These are phyloP conservation scores for Spergularia bocconei DNA, from an alignment of 148 eudicot species.

Conservation along the genomic window DNA sequence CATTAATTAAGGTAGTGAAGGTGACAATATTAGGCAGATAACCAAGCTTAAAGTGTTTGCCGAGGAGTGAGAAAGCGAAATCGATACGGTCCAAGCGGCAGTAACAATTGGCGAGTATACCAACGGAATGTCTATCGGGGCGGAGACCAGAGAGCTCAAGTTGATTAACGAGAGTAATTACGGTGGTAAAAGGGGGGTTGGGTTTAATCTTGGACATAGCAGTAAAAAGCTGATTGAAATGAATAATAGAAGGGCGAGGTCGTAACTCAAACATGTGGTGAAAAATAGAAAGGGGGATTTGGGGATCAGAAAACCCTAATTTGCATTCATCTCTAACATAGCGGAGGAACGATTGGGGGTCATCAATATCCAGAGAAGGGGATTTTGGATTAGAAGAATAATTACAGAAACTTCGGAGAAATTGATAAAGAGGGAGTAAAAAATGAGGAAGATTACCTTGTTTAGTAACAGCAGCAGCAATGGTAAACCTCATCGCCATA, in stretches of 20 bases:
- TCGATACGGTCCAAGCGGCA: constrained; percentile 16
- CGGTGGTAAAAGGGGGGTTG: neutral
- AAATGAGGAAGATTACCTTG: no score
- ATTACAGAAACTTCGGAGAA: no score
- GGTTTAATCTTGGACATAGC: constrained; percentile 7
- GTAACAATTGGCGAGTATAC: constrained; percentile 14
- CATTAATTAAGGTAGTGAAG: neutral
- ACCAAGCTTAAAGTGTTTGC: constrained; percentile 17
- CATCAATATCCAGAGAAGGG: neutral
- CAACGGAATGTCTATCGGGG: neutral
- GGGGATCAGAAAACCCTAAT: constrained; percentile 10
- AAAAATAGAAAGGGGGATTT: neutral
- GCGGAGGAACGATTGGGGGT: neutral
- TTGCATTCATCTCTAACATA: constrained; percentile 7
- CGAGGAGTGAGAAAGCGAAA: constrained; percentile 12
- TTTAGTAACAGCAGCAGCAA: no score
- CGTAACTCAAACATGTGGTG: neutral
- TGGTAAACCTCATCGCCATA: no score
- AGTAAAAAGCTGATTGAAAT: neutral
- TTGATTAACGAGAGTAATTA: constrained; percentile 5
- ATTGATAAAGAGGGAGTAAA: no score
- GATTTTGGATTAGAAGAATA: no score
- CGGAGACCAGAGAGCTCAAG: constrained; percentile 4
- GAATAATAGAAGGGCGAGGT: neutral
- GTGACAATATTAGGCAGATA: neutral